Conservation (phyloP, 164 flowering plant species). For the Tinospora cordifolia region DNA sequence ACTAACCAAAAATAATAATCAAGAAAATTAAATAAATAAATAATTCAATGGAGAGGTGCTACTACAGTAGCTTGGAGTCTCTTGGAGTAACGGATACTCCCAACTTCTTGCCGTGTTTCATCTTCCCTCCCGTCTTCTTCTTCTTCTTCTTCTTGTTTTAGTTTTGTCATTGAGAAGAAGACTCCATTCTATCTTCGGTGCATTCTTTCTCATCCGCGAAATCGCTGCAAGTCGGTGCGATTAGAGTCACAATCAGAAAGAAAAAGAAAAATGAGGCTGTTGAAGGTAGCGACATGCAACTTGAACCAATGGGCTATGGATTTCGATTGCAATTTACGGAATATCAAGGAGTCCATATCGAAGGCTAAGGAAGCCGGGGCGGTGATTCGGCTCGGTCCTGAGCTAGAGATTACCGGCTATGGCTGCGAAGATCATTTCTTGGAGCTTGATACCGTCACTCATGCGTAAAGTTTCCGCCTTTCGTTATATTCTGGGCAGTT, state of each 20-base stretch:
- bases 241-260: neutral
- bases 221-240: neutral
- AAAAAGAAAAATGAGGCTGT: constrained; percentile 82
- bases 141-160: too few relatives aligned
- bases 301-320: constrained; percentile 99
- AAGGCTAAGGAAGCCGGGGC: constrained; percentile 76
- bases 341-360: constrained; percentile 73
- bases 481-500: neutral
- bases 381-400: constrained; percentile 86
- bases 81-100: too few relatives aligned
- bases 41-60: too few relatives aligned
- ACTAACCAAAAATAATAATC: too few relatives aligned
- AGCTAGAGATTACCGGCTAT: constrained; percentile 94
- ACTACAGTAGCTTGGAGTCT: too few relatives aligned
- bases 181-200: neutral
- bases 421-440: constrained; percentile 97
- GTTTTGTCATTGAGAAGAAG: too few relatives aligned
- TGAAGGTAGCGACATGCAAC: constrained; percentile 93
- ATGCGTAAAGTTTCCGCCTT: constrained; percentile 48
- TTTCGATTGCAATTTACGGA: constrained; percentile 67
- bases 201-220: neutral
- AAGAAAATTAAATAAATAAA: too few relatives aligned
- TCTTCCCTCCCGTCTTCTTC: too few relatives aligned
- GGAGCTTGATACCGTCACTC: constrained; percentile 82
- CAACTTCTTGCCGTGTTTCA: too few relatives aligned